Evolutionary conservation across 441 rosid genomes (phyloP).

Genomic region (Lepidium campestre): DNA sequence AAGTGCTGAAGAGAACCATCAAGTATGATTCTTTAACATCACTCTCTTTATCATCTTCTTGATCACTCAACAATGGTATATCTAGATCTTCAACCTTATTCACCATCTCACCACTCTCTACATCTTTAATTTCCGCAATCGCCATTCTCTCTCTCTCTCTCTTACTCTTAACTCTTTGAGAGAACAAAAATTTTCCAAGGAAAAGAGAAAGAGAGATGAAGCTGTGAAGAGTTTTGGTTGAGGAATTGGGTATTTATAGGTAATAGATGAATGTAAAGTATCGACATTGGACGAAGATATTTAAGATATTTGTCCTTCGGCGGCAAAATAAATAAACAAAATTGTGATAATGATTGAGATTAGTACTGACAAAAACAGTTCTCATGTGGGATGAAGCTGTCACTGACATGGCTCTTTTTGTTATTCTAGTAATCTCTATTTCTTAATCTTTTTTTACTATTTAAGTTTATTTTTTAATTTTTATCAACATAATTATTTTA

Average conservation of each 20-base stretch:
- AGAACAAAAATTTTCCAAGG: background rate
- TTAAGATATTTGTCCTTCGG: conserved; percentile 28
- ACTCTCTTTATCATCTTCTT: conserved; percentile 20
- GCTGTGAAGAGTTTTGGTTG: conserved; percentile 2
- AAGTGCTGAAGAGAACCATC: conserved; percentile 71
- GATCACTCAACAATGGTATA: conserved; percentile 31
- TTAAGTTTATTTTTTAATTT: background rate
- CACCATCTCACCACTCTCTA: conserved; percentile 39
- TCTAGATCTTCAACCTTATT: conserved; percentile 38
- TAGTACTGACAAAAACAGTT: conserved; percentile 6
- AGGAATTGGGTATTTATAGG: conserved; percentile 20
- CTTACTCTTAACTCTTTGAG: background rate
- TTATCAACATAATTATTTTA: background rate
- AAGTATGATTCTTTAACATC: conserved; percentile 29
- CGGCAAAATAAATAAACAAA: conserved; percentile 6
- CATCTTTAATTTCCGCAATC: conserved; percentile 35
- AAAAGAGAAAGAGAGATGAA: background rate
- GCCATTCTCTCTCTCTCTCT: conserved; percentile 36
- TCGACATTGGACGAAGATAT: conserved; percentile 22
- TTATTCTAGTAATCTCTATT: background rate
- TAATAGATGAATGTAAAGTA: background rate
- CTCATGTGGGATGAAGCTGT: conserved; percentile 29
- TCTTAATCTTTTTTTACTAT: background rate
- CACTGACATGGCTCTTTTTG: conserved; percentile 12
- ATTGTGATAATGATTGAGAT: conserved; percentile 7